phyloP scores from a whole-genome alignment of 176 grass and related monocot species.

The Triticum monococcum region DNA sequence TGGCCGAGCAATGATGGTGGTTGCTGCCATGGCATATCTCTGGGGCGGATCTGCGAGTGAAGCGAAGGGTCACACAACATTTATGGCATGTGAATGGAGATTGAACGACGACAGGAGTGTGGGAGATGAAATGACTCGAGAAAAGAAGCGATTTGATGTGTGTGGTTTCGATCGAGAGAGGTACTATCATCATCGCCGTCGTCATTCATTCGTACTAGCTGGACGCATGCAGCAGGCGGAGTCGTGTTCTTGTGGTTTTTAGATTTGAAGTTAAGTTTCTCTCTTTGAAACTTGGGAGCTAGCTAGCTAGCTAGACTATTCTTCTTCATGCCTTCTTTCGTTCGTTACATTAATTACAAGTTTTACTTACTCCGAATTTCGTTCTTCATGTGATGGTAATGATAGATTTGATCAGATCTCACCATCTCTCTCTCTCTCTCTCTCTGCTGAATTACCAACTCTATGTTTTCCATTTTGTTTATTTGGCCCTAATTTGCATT shows the following conservation, averaged over 20 bases:
- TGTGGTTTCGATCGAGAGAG: conserved; percentile 1
- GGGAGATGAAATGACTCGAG: not conserved
- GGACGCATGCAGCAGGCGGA: conserved; percentile 10
- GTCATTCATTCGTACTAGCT: not conserved
- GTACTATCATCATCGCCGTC: not conserved
- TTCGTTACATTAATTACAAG: conserved; percentile 34
- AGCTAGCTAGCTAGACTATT: not conserved
- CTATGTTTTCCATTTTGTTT: not conserved
- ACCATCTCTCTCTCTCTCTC: not conserved
- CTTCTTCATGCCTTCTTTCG: conserved; percentile 21
- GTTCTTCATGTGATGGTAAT: not conserved
- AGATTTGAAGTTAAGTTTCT: not conserved
- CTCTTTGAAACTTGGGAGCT: conserved; percentile 55
- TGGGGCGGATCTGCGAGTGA: not conserved
- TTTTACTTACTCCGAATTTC: not conserved
- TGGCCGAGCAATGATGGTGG: conserved; percentile 22
- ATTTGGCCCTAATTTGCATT: not conserved
- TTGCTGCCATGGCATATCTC: not conserved
- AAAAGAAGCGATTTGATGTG: not conserved
- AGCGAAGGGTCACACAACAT: conserved; percentile 30
- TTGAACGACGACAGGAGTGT: not conserved
- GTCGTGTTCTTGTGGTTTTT: conserved; percentile 29
- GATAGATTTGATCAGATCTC: conserved; percentile 30
- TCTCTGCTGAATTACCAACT: not conserved
- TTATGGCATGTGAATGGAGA: conserved; percentile 34